Percentiles rank a stretch among this genome's conserved stretches.
Evolutionary conservation across 768 basidiomycete species (phyloP).

Genomic region (Nevesoporus exiguus): DNA sequence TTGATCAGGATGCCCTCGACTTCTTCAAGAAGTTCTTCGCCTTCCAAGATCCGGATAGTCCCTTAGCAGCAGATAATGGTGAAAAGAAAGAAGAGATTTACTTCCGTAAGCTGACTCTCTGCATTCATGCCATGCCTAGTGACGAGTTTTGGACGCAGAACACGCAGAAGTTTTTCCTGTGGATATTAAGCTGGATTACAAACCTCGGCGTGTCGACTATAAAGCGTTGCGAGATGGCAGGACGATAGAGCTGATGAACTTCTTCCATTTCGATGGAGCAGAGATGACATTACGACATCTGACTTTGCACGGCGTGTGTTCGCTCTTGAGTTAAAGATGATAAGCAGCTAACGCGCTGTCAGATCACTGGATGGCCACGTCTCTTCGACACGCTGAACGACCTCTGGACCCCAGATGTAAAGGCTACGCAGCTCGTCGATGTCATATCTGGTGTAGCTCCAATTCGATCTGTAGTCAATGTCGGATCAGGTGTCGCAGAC

Average conservation of each 20-base stretch:
- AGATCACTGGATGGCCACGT: slow-evolving; percentile 93
- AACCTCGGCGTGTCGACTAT: slow-evolving; percentile 96
- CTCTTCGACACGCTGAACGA: slow-evolving; percentile 93
- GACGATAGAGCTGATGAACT: slow-evolving; percentile 98
- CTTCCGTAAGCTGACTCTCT: slow-evolving; percentile 54
- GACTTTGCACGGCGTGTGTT: slow-evolving; percentile 81
- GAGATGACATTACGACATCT: slow-evolving; percentile 97
- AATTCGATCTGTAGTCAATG: slow-evolving; percentile 94
- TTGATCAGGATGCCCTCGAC: slow-evolving; percentile 98
- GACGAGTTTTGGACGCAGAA: slow-evolving; percentile 45
- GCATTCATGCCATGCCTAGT: slow-evolving; percentile 1
- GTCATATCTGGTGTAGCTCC: slow-evolving; percentile 96
- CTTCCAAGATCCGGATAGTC: slow-evolving; percentile 63
- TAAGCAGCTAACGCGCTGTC: slow-evolving; percentile 12
- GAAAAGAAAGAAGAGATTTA: slow-evolving; percentile 50
- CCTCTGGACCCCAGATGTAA: slow-evolving; percentile 98
- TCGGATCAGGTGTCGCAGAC: slow-evolving; percentile 95
- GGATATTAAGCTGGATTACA: slow-evolving; percentile 95
- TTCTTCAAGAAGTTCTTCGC: slow-evolving; percentile 96
- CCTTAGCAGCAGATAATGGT: slow-evolving; percentile 33
- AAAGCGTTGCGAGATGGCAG: slow-evolving; percentile 83
- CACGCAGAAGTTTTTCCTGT: slow-evolving; percentile 94
- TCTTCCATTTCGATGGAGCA: slow-evolving; percentile 98
- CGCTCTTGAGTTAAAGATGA: not conserved
- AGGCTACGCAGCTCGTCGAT: slow-evolving; percentile 95